Percentiles rank a stretch among this genome's conserved stretches.
Evolutionary conservation across 371 early-diverging fungal genomes (phyloP).

Genomic region (Mortierella sp.): DNA sequence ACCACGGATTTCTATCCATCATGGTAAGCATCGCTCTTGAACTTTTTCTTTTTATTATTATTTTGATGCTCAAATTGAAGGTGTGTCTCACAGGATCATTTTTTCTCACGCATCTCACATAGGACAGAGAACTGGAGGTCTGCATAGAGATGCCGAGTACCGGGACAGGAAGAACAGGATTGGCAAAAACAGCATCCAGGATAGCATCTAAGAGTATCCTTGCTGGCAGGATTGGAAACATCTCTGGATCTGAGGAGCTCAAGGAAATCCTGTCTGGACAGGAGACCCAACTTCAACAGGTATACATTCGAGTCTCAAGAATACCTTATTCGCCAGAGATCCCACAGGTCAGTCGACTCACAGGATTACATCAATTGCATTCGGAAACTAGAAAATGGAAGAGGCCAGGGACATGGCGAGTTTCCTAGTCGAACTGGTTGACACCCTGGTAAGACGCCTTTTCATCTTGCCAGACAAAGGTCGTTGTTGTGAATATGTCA

Average conservation of each 20-base stretch:
- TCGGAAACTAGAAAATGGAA: constrained; percentile 35
- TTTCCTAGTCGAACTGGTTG: constrained; percentile 50
- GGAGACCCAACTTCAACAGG: constrained; percentile 43
- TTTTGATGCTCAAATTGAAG: too few relatives aligned
- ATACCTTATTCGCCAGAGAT: background rate
- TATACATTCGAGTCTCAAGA: background rate
- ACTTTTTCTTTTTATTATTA: background rate
- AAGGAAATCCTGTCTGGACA: constrained; percentile 39
- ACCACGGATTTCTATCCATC: constrained; percentile 52
- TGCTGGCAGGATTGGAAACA: constrained; percentile 14
- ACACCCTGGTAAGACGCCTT: constrained; percentile 30
- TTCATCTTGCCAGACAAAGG: background rate
- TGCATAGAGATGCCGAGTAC: constrained; percentile 26
- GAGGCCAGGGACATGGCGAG: constrained; percentile 40
- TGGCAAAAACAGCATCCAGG: background rate
- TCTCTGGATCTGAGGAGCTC: constrained; percentile 43
- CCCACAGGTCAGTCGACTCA: background rate
- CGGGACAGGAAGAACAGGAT: background rate
- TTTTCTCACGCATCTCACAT: background rate
- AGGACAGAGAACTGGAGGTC: constrained; percentile 50
- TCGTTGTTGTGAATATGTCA: background rate
- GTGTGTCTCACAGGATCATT: background rate
- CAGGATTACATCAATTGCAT: background rate
- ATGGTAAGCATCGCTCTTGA: constrained; percentile 19
- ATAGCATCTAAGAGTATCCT: background rate